Evolutionary conservation across 2,329 filamentous ascomycete species (phyloP).

Genomic region (Zasmidium cellare): DNA sequence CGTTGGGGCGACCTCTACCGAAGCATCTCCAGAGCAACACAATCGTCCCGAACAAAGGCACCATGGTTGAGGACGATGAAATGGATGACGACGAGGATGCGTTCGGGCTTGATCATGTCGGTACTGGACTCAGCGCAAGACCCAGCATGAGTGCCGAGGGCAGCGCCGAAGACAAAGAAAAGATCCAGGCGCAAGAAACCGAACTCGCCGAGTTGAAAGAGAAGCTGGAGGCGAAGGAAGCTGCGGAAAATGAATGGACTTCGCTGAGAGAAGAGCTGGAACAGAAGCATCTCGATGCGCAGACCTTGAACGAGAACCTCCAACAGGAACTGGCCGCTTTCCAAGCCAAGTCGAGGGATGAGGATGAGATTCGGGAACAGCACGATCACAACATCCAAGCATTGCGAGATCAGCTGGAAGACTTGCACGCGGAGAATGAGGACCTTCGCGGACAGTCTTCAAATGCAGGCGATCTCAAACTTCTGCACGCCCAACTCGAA

Average conservation of each 20-base stretch:
- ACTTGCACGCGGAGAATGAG: slow-evolving; percentile 29
- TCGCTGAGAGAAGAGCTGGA: slow-evolving; percentile 67
- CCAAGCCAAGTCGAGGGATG: slow-evolving; percentile 44
- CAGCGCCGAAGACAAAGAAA: slow-evolving; percentile 59
- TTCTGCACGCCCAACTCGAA: slow-evolving; percentile 14
- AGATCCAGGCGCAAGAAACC: slow-evolving; percentile 75
- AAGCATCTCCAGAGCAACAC: slow-evolving; percentile 95
- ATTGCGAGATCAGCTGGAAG: slow-evolving; percentile 20
- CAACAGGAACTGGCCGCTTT: slow-evolving; percentile 76
- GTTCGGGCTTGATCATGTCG: slow-evolving; percentile 28
- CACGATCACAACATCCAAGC: slow-evolving; percentile 26
- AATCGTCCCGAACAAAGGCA: slow-evolving; percentile 96
- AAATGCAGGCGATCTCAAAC: slow-evolving; percentile 40
- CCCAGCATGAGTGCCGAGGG: slow-evolving; percentile 33
- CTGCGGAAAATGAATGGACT: slow-evolving; percentile 29
- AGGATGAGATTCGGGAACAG: slow-evolving; percentile 21
- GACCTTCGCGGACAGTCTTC: slow-evolving; percentile 34
- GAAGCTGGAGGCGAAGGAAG: slow-evolving; percentile 71
- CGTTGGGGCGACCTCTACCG: slow-evolving; percentile 69
- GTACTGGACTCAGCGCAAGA: slow-evolving; percentile 16
- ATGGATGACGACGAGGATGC: slow-evolving; percentile 46
- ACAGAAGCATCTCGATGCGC: slow-evolving; percentile 37
- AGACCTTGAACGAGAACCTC: slow-evolving; percentile 75
- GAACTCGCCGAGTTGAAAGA: slow-evolving; percentile 74
- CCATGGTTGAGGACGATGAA: slow-evolving; percentile 88